Evolutionary conservation across 306 rosid genomes (phyloP).

Genomic region (Prunus dulcis): DNA sequence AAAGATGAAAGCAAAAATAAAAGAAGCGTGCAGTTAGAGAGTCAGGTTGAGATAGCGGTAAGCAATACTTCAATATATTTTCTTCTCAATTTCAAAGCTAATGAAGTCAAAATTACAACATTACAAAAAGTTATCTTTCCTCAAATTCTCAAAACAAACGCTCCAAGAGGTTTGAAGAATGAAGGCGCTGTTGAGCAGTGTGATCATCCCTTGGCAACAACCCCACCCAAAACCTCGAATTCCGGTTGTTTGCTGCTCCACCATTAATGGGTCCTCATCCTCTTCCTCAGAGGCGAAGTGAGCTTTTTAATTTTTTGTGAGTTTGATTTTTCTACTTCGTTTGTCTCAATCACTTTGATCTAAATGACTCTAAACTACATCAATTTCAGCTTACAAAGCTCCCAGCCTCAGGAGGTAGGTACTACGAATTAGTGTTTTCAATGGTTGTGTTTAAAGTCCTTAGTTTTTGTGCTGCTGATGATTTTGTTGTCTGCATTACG

Average conservation of each 20-base stretch:
- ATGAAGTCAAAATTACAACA: too few species aligned
- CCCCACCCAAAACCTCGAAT: not conserved
- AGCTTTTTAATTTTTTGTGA: not conserved
- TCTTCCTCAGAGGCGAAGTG: conserved; percentile 30
- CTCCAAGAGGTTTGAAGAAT: not conserved
- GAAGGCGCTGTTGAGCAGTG: not conserved
- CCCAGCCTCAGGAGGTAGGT: conserved; percentile 17
- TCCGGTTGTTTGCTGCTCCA: not conserved
- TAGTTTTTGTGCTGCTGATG: not conserved
- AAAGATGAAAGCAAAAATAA: too few species aligned
- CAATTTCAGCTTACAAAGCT: conserved; percentile 45
- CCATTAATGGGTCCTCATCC: conserved; percentile 30
- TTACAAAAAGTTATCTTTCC: too few species aligned
- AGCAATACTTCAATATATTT: too few species aligned
- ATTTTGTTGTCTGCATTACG: not conserved
- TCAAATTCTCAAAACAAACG: too few species aligned
- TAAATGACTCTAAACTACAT: not conserved
- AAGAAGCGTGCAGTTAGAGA: too few species aligned
- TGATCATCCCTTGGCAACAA: not conserved
- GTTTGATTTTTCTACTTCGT: not conserved
- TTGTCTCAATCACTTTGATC: conserved; percentile 8
- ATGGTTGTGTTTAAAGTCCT: not conserved
- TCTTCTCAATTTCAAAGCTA: too few species aligned
- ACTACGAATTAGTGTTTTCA: not conserved
- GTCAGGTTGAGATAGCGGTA: too few species aligned